phyloP scores from a whole-genome alignment of 305 asterid species.

The Fraxinus baroniana region DNA sequence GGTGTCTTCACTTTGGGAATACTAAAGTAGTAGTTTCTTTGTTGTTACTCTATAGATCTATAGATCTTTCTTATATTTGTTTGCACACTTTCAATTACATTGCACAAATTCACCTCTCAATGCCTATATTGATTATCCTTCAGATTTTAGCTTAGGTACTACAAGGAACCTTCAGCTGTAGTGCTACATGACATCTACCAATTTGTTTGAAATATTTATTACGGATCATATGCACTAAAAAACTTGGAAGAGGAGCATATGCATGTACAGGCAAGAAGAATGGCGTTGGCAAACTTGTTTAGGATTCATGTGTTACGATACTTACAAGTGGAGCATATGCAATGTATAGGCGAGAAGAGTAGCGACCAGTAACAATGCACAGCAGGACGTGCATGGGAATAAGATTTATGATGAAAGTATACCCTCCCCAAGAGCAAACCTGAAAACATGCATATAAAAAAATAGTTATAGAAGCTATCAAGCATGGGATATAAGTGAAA shows the following conservation, averaged over 20 bases:
- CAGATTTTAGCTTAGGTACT: slow-evolving; percentile 4
- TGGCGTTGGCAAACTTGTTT: background rate
- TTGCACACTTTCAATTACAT: background rate
- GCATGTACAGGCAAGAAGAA: slow-evolving; percentile 57
- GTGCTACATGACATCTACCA: slow-evolving; percentile 9
- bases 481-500: slow-evolving; percentile 15
- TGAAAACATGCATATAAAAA: slow-evolving; percentile 32
- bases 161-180: background rate
- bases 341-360: slow-evolving; percentile 87
- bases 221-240: background rate
- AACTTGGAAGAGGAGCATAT: slow-evolving; percentile 89
- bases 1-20: background rate
- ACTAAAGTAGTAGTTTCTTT: background rate
- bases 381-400: slow-evolving; percentile 98
- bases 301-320: slow-evolving; percentile 22
- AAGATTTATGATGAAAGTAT: slow-evolving; percentile 95
- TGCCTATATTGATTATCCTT: background rate
- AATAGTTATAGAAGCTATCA: background rate
- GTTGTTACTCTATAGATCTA: background rate
- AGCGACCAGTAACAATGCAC: slow-evolving; percentile 94
- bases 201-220: background rate
- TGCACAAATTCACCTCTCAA: background rate
- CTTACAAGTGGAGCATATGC: slow-evolving; percentile 98
- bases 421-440: slow-evolving; percentile 99
- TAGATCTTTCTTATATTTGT: background rate